Percentiles rank a stretch among this genome's conserved stretches.
Conservation (phyloP, 176 grass and related monocot species). For the Oryza brachyantha region DNA sequence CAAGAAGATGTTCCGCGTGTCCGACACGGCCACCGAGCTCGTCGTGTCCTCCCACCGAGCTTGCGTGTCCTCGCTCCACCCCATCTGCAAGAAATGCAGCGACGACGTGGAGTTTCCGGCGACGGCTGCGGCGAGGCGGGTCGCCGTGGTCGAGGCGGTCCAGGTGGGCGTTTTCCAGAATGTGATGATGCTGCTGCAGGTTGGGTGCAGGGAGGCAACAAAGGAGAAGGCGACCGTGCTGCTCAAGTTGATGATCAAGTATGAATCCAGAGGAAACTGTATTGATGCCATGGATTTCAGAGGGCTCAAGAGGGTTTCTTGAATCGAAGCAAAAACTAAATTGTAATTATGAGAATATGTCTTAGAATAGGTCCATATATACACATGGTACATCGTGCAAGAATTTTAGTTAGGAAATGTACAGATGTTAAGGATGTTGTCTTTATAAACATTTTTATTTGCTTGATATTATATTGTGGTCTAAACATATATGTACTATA, state of each 20-base stretch:
- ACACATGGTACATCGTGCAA: no score
- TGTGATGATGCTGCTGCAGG: slow-evolving; percentile 52
- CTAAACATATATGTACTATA: not conserved
- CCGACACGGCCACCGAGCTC: slow-evolving; percentile 50
- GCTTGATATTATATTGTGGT: not conserved
- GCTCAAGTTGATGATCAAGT: slow-evolving; percentile 51
- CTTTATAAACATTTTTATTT: not conserved
- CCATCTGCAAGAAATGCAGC: slow-evolving; percentile 37
- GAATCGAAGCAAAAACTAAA: not conserved
- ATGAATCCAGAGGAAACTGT: slow-evolving; percentile 23
- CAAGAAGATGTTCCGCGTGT: slow-evolving; percentile 58
- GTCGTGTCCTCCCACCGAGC: no score
- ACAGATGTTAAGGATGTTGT: not conserved
- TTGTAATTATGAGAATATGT: not conserved
- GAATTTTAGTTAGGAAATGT: not conserved
- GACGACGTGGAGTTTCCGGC: not conserved
- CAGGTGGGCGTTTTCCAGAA: slow-evolving; percentile 54
- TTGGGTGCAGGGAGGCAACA: slow-evolving; percentile 30
- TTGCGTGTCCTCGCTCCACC: slow-evolving; percentile 41
- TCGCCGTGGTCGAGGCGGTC: slow-evolving; percentile 29
- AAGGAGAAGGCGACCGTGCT: slow-evolving; percentile 48
- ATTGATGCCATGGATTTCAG: slow-evolving; percentile 44
- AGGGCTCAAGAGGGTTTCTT: slow-evolving; percentile 43
- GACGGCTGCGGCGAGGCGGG: not conserved
- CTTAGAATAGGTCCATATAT: not conserved